Base-by-base conservation (phyloP, 2,329 filamentous ascomycete genomes). In the Scleromitrula shiraiana region DNA sequence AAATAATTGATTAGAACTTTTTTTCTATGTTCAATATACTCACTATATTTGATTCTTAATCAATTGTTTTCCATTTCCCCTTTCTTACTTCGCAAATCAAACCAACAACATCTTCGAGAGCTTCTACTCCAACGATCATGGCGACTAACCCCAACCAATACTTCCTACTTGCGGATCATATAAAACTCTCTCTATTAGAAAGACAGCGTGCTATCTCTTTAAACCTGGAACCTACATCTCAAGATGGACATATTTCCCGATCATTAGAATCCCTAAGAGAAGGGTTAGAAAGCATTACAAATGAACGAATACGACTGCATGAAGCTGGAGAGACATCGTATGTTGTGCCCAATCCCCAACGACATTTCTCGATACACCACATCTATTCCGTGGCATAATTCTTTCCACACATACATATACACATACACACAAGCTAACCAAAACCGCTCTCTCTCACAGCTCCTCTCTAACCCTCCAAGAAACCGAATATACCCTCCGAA, bases 141-240 rank as follows among this genome's bases (percentile, higher is more conserved):
- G 70, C 45, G 2, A 42, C 74, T 53, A 82, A 76, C 58, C 68
- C 77, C 32, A 82, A 80, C 62, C 90, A 96, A 67, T 83, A 97
- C 57, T 88, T 90, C 65, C 83, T 97, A 46, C 80, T 97, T 50
- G 88, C 90, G 62, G 93, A 98, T 70, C 91, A 97, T 68, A 87
- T 97, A 74, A 96, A 97, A 70, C 80, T 97, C 53, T 95, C 90
- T 12, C 77, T 98, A 14, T 81, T 97, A 22, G 93, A 97, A 71
- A 82, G 91, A 50, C 84, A 95, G 69, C 83, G 91, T 50, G 88
- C 90, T 41, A 80, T 88, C 60, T 85, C 82, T 12, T 76, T 95
- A 37, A 82, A 88, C 57, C 77, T 95, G 48, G 80, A 88, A 50
- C 80, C 62, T 32, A 64, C 59, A 14, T 81, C 83, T 17, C 88